phyloP scores from a whole-genome alignment of 2,329 filamentous ascomycete species.

The Diaporthe capsici region DNA sequence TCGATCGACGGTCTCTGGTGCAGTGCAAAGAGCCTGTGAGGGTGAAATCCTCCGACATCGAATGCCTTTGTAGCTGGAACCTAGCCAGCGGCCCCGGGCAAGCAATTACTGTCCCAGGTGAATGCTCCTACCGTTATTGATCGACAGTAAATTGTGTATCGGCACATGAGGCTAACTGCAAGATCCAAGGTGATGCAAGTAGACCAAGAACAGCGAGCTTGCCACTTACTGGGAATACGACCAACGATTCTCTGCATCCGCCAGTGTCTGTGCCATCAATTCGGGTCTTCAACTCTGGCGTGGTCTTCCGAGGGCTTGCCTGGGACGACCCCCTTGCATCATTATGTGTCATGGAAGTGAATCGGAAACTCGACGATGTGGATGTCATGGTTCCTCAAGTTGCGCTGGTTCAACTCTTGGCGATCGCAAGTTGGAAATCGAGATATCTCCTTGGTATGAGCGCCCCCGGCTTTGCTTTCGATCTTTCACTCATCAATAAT shows the following conservation, averaged over 20 bases:
- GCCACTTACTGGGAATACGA: too few relatives aligned
- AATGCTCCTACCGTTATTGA: too few relatives aligned
- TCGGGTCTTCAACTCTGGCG: too few relatives aligned
- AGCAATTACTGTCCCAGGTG: neutral
- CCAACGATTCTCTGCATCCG: neutral
- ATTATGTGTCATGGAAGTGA: neutral
- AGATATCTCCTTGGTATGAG: fast-evolving
- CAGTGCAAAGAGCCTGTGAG: neutral
- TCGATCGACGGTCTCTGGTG: neutral
- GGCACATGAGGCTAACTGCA: neutral
- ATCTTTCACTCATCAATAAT: neutral
- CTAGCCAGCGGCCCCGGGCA: neutral
- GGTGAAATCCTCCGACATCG: neutral
- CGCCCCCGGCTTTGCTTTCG: neutral
- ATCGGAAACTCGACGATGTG: neutral
- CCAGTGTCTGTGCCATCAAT: too few relatives aligned
- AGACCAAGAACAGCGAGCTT: neutral
- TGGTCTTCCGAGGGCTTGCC: fast-evolving
- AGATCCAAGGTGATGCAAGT: neutral
- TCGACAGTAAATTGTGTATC: neutral
- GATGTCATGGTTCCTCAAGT: neutral
- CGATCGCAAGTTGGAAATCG: neutral
- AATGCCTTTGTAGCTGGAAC: slow-evolving; percentile 2
- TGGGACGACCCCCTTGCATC: neutral
- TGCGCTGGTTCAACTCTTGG: neutral